These are phyloP conservation scores for Aspergillus proliferans DNA, from an alignment of 2,329 filamentous ascomycete genomes.

Conservation along the genomic window DNA sequence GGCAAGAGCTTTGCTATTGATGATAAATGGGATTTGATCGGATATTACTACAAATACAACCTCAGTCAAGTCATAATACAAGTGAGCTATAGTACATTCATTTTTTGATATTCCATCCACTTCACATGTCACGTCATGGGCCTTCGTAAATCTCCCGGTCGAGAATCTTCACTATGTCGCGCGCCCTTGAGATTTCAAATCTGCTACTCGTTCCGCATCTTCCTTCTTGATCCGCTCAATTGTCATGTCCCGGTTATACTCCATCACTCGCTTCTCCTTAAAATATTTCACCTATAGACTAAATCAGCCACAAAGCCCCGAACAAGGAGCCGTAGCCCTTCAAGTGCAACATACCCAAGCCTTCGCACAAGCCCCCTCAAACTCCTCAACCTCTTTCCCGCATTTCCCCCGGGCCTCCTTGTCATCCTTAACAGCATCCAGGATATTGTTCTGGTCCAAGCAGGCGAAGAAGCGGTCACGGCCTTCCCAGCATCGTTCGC, in stretches of 20 bases:
- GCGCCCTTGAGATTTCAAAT: conserved; percentile 39
- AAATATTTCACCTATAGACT: conserved; percentile 78
- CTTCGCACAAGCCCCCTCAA: conserved; percentile 78
- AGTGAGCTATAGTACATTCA: conserved; percentile 21
- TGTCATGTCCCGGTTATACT: conserved; percentile 75
- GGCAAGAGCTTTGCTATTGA: neutral
- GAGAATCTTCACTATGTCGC: conserved; percentile 14
- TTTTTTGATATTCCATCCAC: conserved; percentile 15
- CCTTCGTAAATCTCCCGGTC: neutral
- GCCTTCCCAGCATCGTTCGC: conserved; percentile 80
- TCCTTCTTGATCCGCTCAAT: conserved; percentile 68
- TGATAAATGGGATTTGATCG: neutral
- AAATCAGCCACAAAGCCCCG: neutral
- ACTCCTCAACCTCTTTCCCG: conserved; percentile 54
- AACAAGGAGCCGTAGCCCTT: neutral
- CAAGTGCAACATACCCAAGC: conserved; percentile 68
- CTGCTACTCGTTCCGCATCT: conserved; percentile 58
- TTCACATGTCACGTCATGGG: neutral
- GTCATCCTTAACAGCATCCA: conserved; percentile 63
- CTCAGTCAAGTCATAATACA: conserved; percentile 8
- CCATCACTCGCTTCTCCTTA: conserved; percentile 91
- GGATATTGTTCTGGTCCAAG: conserved; percentile 71
- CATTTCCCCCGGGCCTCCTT: conserved; percentile 55
- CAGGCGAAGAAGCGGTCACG: conserved; percentile 85
- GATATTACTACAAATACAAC: neutral